Evolutionary conservation across 192 early-diverging fungal species (phyloP), one percentile per base, ranked within the genome.

Genomic region (Umbelopsis vinacea): DNA sequence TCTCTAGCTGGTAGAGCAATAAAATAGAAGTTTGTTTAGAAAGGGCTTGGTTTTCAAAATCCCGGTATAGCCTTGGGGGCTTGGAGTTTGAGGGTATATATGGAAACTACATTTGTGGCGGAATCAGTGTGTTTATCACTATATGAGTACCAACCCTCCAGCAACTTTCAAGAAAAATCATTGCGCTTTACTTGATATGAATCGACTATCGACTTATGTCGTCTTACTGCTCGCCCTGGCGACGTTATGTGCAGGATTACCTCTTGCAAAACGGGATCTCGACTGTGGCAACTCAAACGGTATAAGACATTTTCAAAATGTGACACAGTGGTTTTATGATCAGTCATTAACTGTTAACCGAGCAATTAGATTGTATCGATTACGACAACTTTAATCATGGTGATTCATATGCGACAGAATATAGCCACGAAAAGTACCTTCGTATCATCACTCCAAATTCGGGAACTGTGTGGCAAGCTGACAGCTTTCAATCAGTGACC

Each of bases 401-500:
- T 4, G 40, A 43, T 43, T 43, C 40, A 6, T 43, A 43, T 43
- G 40, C 40, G 0, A 12, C 40, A 11, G 11, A 43, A 43, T 43
- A 43, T 43, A 35, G 33, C 5, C 33, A 63, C 5, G n/a, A 50
- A n/a, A 37, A 63, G 3, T 63, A 63, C 17, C 57, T 63, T 63
- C 33, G 57, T 37, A 63, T 63, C 19, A 35, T 35, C 29, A 63
- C 57, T 5, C 57, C 57, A 37, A 63, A 63, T 63, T 29, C 26
- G 3, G 57, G 57, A 29, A 63, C 57, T 11, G 17, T 37, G 2
- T 63, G 57, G 57, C 29, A 63, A 29, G 57, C 57, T 35, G 57
- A 63, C 26, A 63, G 57, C 14, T 63, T 15, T 29, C 57, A 63
- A 37, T 63, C 57, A 0, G 57, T 63, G 0, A 63, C 57, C 15